These are phyloP conservation scores for Oryza meridionalis DNA, from an alignment of 176 grass and related monocot species.

Conservation along the genomic window DNA sequence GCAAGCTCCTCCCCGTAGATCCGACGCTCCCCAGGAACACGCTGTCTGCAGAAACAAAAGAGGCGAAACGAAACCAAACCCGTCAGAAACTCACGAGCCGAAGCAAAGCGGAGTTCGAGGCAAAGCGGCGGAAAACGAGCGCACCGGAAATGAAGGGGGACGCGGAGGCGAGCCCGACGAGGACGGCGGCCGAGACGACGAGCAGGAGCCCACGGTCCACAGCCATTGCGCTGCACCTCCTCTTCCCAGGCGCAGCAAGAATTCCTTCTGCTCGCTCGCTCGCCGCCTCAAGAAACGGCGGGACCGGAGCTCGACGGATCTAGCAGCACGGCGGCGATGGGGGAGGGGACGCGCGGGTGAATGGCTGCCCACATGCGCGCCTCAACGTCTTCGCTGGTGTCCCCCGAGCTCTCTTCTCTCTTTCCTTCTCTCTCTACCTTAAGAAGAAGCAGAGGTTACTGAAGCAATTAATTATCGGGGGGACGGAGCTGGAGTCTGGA, in stretches of 20 bases:
- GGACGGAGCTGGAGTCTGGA: not conserved
- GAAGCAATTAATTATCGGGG: slow-evolving; percentile 38
- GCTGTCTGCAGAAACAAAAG: slow-evolving; percentile 30
- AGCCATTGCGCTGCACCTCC: slow-evolving; percentile 6
- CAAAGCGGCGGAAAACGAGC: not conserved
- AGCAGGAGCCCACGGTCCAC: slow-evolving; percentile 8
- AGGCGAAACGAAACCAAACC: not conserved
- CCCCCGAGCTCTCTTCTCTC: not conserved
- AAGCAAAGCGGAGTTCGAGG: not conserved
- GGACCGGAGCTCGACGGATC: slow-evolving; percentile 21
- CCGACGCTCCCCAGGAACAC: slow-evolving; percentile 43
- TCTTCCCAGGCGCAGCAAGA: not conserved
- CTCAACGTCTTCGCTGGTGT: slow-evolving; percentile 25
- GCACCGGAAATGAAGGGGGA: slow-evolving; percentile 46
- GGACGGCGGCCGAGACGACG: slow-evolving; percentile 15
- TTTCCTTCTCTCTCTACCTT: not conserved
- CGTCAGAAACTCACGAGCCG: slow-evolving; percentile 12
- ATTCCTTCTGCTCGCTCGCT: not conserved
- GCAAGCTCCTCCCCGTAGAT: slow-evolving; percentile 70
- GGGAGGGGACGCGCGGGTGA: slow-evolving; percentile 1
- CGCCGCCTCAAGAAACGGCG: not conserved
- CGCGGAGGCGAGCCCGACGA: slow-evolving; percentile 38
- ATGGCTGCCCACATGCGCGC: slow-evolving; percentile 39
- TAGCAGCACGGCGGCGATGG: slow-evolving; percentile 20
- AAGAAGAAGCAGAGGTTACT: not conserved